These are phyloP conservation scores for Pascua guehoae DNA, from an alignment of 1,284 basidiomycete genomes.

Conservation along the genomic window DNA sequence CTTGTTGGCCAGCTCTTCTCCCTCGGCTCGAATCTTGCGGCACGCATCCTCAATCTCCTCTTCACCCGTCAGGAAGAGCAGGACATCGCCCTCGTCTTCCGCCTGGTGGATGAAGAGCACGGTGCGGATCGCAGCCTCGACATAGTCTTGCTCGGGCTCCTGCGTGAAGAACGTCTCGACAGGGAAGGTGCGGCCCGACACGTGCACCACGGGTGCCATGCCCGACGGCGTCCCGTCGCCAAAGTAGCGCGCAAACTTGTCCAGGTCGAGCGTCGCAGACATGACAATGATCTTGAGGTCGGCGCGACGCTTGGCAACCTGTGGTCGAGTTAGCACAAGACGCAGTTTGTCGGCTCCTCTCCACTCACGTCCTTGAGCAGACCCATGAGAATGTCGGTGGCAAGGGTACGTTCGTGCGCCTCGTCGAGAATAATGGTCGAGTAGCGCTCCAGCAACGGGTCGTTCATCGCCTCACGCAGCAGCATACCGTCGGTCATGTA, in stretches of 20 bases:
- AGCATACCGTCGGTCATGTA: conserved; percentile 99
- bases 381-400: conserved; percentile 98
- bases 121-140: conserved; percentile 94
- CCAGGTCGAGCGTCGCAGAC: conserved; percentile 95
- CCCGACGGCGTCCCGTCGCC: conserved; percentile 55
- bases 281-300: conserved; percentile 98
- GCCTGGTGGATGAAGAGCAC: conserved; percentile 97
- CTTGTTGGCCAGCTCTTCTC: conserved; percentile 69
- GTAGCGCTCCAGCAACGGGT: conserved; percentile 81
- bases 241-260: conserved; percentile 97
- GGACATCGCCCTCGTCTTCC: conserved; percentile 87
- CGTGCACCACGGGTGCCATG: conserved; percentile 84
- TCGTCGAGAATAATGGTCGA: conserved; percentile 98
- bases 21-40: conserved; percentile 85
- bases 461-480: conserved; percentile 95
- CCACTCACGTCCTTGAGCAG: conserved; percentile 57
- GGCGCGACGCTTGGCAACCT: conserved; percentile 70
- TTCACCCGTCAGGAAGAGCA: conserved; percentile 95
- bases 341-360: neutral
- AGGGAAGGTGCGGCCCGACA: conserved; percentile 92
- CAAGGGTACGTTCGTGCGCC: conserved; percentile 95
- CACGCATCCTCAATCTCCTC: conserved; percentile 99
- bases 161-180: conserved; percentile 95
- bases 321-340: conserved; percentile 43
- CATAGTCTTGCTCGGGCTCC: conserved; percentile 92